phyloP scores from a whole-genome alignment of 805 yeast genomes.

The Schwanniomyces sp. region DNA sequence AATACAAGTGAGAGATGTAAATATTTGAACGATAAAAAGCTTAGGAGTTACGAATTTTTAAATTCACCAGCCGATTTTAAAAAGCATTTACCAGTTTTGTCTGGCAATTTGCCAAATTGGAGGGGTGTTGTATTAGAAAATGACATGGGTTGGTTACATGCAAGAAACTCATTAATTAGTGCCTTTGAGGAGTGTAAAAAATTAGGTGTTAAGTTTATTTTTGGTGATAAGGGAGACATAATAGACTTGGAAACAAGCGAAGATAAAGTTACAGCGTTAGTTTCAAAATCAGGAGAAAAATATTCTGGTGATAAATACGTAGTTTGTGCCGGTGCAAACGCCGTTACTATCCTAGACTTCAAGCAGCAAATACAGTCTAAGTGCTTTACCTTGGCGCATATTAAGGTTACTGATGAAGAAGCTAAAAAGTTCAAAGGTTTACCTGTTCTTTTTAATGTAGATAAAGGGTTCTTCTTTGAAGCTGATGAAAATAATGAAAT shows the following conservation, averaged over 20 bases:
- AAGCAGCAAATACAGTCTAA: conserved; percentile 35
- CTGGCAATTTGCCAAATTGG: conserved; percentile 8
- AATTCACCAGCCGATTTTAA: conserved; percentile 7
- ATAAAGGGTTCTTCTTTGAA: conserved; percentile 42
- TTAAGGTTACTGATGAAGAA: conserved; percentile 32
- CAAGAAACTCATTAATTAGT: conserved; percentile 4
- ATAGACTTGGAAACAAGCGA: conserved; percentile 5
- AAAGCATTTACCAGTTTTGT: conserved; percentile 8
- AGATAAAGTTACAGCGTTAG: conserved; percentile 16
- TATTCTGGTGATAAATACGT: conserved; percentile 24
- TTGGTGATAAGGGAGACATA: conserved; percentile 20
- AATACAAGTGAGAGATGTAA: background rate
- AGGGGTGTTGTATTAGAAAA: conserved; percentile 2
- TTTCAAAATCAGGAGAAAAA: conserved; percentile 20
- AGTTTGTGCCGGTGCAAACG: conserved; percentile 41
- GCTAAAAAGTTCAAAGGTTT: conserved; percentile 22
- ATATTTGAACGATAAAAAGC: background rate
- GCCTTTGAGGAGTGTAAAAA: conserved; percentile 22
- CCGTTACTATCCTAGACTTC: conserved; percentile 32
- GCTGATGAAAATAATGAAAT: conserved; percentile 34
- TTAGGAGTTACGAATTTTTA: conserved; percentile 7
- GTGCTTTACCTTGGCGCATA: conserved; percentile 44
- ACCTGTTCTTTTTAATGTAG: conserved; percentile 38
- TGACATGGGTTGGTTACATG: conserved; percentile 7
- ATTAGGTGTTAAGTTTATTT: conserved; percentile 32